A percentile compares a stretch with the other conserved stretches of the same genome.
phyloP scores from a whole-genome alignment of 75 land plant genomes.

The Picea glauca region DNA sequence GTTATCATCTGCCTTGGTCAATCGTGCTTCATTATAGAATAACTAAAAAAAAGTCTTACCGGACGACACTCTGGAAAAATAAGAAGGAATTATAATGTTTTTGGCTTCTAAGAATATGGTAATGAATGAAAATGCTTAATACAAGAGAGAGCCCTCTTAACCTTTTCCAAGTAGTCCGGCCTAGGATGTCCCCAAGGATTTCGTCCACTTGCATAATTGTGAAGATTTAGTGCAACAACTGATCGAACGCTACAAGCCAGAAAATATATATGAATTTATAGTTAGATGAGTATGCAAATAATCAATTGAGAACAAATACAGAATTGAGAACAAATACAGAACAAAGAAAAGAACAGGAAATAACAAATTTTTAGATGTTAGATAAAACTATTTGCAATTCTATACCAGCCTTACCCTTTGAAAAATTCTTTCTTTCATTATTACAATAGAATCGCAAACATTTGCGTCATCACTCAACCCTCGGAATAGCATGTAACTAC shows the following conservation, averaged over 20 bases:
- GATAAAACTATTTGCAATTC: background rate
- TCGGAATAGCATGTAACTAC: background rate
- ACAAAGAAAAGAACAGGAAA: background rate
- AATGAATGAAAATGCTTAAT: too few relatives aligned
- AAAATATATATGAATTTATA: background rate
- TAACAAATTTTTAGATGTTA: background rate
- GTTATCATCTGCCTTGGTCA: too few relatives aligned
- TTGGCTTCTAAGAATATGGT: too few relatives aligned
- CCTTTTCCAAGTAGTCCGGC: slow-evolving; percentile 73
- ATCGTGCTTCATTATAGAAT: too few relatives aligned
- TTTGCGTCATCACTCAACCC: background rate
- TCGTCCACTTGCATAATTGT: slow-evolving; percentile 89
- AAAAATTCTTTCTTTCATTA: background rate
- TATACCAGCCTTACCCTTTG: background rate
- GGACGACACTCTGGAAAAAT: too few relatives aligned
- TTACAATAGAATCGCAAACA: background rate
- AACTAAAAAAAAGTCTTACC: too few relatives aligned
- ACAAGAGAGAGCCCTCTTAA: slow-evolving; percentile 9
- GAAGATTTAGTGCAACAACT: slow-evolving; percentile 81
- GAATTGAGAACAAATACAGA: background rate
- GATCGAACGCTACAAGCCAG: slow-evolving; percentile 67
- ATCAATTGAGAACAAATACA: background rate
- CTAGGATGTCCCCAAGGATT: slow-evolving; percentile 89
- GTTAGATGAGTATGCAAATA: background rate
- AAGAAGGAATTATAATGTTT: too few relatives aligned